A percentile compares a stretch with the other conserved stretches of the same genome.
These are phyloP conservation scores for Gracilaria domingensis DNA, from an alignment of 23 red algal genomes.

Conservation along the genomic window DNA sequence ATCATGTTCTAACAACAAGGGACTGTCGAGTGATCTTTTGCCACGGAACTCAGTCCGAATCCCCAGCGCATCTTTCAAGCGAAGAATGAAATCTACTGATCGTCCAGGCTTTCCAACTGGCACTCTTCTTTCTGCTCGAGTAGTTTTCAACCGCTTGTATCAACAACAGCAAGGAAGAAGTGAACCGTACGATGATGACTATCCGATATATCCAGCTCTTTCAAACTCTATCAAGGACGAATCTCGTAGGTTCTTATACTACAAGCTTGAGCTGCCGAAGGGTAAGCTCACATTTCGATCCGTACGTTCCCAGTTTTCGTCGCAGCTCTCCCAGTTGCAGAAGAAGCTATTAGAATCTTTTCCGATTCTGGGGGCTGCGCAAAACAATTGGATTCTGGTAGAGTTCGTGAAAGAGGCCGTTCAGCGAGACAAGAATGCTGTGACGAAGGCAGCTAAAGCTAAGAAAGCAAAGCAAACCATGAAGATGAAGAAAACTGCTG, in stretches of 20 bases:
- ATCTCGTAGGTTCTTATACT: background rate
- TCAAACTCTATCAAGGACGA: background rate
- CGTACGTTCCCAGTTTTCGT: background rate
- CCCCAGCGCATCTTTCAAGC: background rate
- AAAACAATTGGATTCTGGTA: background rate
- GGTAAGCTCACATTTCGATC: background rate
- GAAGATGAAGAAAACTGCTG: no score
- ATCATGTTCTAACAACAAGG: no score
- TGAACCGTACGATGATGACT: background rate
- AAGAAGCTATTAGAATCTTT: background rate
- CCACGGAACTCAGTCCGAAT: background rate
- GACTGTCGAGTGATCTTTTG: no score
- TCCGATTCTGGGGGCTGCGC: background rate
- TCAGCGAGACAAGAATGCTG: background rate
- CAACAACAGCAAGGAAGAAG: background rate
- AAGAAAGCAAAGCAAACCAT: no score
- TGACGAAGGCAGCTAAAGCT: background rate
- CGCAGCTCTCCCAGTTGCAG: background rate
- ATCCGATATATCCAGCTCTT: background rate
- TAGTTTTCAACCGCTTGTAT: background rate
- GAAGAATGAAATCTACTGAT: background rate
- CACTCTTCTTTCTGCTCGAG: background rate
- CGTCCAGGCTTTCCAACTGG: background rate
- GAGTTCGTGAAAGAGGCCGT: background rate
- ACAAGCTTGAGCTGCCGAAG: background rate